Percentiles rank a stretch among this genome's conserved stretches.
phyloP scores from a whole-genome alignment of 148 eudicot species.

The Dianthus caryophyllus region DNA sequence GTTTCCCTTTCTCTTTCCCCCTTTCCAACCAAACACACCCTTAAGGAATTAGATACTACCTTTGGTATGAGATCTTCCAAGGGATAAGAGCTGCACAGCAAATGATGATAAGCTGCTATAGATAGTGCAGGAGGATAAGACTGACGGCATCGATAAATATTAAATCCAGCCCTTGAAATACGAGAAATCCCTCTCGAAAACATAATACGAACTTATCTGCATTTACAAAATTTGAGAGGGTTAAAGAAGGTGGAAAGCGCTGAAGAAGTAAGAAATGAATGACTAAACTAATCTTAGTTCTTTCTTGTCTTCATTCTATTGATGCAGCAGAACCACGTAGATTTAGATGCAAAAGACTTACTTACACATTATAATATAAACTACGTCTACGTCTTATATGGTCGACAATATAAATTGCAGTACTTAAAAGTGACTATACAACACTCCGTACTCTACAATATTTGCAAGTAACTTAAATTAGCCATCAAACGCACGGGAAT shows the following conservation, averaged over 20 bases:
- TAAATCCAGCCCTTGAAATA: constrained; percentile 25
- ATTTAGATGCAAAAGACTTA: no score
- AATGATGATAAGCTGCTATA: constrained; percentile 11
- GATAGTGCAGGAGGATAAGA: constrained; percentile 6
- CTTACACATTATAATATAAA: no score
- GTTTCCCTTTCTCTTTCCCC: no score
- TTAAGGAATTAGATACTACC: background rate
- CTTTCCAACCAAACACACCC: no score
- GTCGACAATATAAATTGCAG: no score
- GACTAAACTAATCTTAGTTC: background rate
- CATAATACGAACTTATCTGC: background rate
- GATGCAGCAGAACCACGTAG: background rate
- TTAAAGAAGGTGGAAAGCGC: background rate
- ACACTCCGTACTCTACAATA: no score
- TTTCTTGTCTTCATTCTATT: background rate
- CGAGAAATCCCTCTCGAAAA: constrained; percentile 26
- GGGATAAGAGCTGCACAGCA: constrained; percentile 14
- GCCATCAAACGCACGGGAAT: no score
- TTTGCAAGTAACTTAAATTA: no score
- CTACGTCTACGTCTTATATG: no score
- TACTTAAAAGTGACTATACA: no score
- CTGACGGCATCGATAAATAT: constrained; percentile 9
- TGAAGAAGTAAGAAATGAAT: background rate
- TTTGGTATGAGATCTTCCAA: background rate
- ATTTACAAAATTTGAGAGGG: background rate